These are phyloP conservation scores for Mycena belliarum DNA, from an alignment of 768 basidiomycete genomes.

Conservation along the genomic window DNA sequence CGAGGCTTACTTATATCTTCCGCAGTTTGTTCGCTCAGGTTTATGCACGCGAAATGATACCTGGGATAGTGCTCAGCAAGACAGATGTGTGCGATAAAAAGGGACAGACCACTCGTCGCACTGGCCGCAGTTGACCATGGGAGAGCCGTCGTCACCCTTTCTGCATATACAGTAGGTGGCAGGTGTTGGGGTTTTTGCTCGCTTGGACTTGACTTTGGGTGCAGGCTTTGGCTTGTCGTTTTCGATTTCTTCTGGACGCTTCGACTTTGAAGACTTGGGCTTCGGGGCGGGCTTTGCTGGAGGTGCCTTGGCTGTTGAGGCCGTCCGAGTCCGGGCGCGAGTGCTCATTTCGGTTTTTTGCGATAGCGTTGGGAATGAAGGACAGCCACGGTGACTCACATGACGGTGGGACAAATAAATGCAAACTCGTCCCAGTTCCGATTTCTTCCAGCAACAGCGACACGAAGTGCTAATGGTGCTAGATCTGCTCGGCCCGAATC, in stretches of 20 bases:
- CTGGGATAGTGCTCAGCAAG: slow-evolving; percentile 36
- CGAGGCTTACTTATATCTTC: slow-evolving; percentile 74
- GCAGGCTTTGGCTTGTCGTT: slow-evolving; percentile 20
- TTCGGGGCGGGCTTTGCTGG: not conserved
- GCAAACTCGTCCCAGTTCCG: not conserved
- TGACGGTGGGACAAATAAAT: not conserved
- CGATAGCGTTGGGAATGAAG: not conserved
- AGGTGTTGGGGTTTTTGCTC: slow-evolving; percentile 17
- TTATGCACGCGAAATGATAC: slow-evolving; percentile 84
- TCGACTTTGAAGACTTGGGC: slow-evolving; percentile 3
- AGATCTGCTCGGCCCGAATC: too few species aligned
- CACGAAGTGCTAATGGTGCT: too few species aligned
- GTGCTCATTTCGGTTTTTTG: slow-evolving; percentile 3
- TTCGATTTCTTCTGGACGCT: slow-evolving; percentile 7
- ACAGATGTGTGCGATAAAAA: not conserved
- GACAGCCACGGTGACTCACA: not conserved
- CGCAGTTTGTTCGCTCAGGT: slow-evolving; percentile 61
- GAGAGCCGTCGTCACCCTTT: slow-evolving; percentile 72
- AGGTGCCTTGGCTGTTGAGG: not conserved
- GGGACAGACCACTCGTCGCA: slow-evolving; percentile 70
- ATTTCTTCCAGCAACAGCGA: too few species aligned
- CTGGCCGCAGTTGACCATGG: slow-evolving; percentile 75
- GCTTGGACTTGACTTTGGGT: slow-evolving; percentile 15
- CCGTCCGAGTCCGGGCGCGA: not conserved
- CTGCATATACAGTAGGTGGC: slow-evolving; percentile 62